Conservation (phyloP, 1,139 yeast species). For the Meyerozyma elateridarum region DNA sequence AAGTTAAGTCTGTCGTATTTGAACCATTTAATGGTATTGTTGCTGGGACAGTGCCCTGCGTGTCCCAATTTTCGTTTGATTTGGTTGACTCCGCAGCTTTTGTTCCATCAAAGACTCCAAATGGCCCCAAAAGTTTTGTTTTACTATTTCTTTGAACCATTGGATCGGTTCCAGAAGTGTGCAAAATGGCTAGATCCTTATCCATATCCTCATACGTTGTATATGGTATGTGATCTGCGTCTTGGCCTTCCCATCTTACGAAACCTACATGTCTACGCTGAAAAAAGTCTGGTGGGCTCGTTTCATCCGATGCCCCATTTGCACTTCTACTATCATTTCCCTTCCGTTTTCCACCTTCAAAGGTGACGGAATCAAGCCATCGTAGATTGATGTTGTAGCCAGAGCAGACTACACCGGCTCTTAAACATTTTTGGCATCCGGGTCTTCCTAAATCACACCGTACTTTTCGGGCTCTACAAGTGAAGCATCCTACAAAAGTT, state of each 20-base stretch:
- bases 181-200: conserved; percentile 57
- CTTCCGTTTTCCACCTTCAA: conserved; percentile 12
- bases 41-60: not conserved
- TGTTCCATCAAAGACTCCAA: conserved; percentile 59
- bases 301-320: conserved; percentile 11
- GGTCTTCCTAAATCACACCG: conserved; percentile 46
- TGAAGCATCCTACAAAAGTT: conserved; percentile 49
- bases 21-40: too few relatives aligned
- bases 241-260: conserved; percentile 49
- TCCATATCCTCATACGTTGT: conserved; percentile 81
- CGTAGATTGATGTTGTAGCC: conserved; percentile 79
- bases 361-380: conserved; percentile 62
- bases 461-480: conserved; percentile 45
- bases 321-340: conserved; percentile 24
- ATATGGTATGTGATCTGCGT: conserved; percentile 44
- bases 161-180: conserved; percentile 43
- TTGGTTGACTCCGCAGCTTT: not conserved
- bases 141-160: conserved; percentile 33
- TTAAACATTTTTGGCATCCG: conserved; percentile 37
- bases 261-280: conserved; percentile 75
- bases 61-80: conserved; percentile 1
- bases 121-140: conserved; percentile 70
- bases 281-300: conserved; percentile 34
- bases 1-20: too few relatives aligned
- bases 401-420: conserved; percentile 58